A percentile compares a stretch with the other conserved stretches of the same genome.
phyloP scores from a whole-genome alignment of 306 rosid genomes.

The Cicer arietinum region DNA sequence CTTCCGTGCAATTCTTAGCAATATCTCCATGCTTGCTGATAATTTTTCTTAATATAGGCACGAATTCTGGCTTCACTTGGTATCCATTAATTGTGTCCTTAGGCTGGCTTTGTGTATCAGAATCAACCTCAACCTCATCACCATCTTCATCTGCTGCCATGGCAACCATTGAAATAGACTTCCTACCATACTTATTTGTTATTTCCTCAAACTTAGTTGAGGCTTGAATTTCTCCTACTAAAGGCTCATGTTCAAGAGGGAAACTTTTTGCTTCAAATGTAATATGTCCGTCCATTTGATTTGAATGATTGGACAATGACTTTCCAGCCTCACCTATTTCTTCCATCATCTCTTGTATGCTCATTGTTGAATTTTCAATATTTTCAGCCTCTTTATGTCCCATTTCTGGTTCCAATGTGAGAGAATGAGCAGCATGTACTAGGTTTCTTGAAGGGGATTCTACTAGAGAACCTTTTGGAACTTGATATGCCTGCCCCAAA shows the following conservation, averaged over 20 bases:
- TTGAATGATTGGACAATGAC: neutral
- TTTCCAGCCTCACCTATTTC: neutral
- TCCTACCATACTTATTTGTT: neutral
- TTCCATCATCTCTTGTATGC: neutral
- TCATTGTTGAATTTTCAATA: neutral
- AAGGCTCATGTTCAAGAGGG: neutral
- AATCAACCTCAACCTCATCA: slow-evolving; percentile 19
- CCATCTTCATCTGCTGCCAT: neutral
- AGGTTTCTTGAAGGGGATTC: slow-evolving; percentile 18
- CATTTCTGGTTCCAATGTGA: slow-evolving; percentile 7
- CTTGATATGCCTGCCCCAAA: slow-evolving; percentile 4
- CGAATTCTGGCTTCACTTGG: neutral
- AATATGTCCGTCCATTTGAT: neutral
- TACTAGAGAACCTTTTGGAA: neutral
- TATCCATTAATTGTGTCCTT: slow-evolving; percentile 12
- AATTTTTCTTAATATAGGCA: slow-evolving; percentile 2
- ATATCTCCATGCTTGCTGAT: slow-evolving; percentile 13
- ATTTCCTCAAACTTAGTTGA: neutral
- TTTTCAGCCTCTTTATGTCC: neutral
- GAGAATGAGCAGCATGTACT: neutral
- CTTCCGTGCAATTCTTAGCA: neutral
- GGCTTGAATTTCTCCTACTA: slow-evolving; percentile 1
- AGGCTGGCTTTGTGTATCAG: neutral
- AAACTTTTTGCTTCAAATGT: neutral
- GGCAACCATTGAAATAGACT: neutral